Conservation (phyloP, 2,329 filamentous ascomycete species). For the Aspergillus quadrilineatus region DNA sequence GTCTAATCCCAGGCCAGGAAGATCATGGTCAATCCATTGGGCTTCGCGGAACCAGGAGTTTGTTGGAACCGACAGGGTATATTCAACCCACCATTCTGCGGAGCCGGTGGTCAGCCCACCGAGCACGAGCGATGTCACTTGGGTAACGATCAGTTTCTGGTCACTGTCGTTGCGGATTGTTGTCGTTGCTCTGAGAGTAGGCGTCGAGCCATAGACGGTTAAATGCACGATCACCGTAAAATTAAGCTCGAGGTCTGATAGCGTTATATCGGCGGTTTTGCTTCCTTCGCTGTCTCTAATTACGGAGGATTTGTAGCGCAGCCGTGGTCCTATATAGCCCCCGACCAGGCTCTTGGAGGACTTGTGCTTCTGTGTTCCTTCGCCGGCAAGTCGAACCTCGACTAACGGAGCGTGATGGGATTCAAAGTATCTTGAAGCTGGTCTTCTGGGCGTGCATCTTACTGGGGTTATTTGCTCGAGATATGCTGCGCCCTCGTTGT, state of each 20-base stretch:
- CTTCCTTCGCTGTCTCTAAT: not conserved
- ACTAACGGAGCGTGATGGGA: slow-evolving; percentile 18
- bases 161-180: slow-evolving; percentile 23
- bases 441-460: not conserved
- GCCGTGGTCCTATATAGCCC: slow-evolving; percentile 23
- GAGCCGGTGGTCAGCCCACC: slow-evolving; percentile 22
- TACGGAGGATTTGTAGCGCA: slow-evolving; percentile 25
- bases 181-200: slow-evolving; percentile 21
- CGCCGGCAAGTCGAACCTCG: slow-evolving; percentile 25
- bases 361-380: slow-evolving; percentile 26
- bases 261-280: slow-evolving; percentile 19
- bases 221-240: slow-evolving; percentile 24
- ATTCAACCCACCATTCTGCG: slow-evolving; percentile 25
- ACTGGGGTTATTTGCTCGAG: slow-evolving; percentile 9
- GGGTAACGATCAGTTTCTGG: slow-evolving; percentile 17
- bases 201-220: slow-evolving; percentile 18
- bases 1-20: slow-evolving; percentile 32
- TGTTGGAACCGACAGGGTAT: slow-evolving; percentile 22
- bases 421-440: slow-evolving; percentile 8
- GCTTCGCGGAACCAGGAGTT: slow-evolving; percentile 39
- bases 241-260: slow-evolving; percentile 19
- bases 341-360: slow-evolving; percentile 28
- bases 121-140: slow-evolving; percentile 26
- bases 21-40: slow-evolving; percentile 30
- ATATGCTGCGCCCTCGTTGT: slow-evolving; percentile 8